Evolutionary conservation across 1,284 basidiomycete genomes (phyloP), one percentile per base, ranked within the genome.

Genomic region (Malassezia pachydermatis): DNA sequence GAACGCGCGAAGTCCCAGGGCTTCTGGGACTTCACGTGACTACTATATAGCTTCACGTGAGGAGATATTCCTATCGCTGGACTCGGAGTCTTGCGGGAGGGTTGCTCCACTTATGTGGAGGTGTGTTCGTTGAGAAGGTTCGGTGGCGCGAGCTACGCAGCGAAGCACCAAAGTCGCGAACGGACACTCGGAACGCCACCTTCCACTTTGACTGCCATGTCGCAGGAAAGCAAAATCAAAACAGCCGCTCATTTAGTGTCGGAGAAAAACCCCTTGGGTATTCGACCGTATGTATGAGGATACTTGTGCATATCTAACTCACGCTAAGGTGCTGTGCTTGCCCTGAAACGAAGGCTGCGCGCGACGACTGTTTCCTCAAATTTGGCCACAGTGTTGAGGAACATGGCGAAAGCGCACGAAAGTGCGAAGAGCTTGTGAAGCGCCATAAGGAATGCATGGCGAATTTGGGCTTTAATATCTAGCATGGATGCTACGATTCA

Each of bases 301-400:
- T 16, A 39, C 14, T 27, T 4, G 13, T 29, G 27, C 36, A n/a
- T 44, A 10, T 16, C 16, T n/a, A 9, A 30, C 45, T 29, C 11
- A 37, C 13, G 8, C 8, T 16, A 33, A 73, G 76, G 44, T 96
- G 90, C 69, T 96, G 90, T 66, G 90, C 90, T 37, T 98, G 90
- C 73, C 88, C 89, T 11, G 80, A 89, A 62, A 94, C 89, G 0
- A 98, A 98, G 74, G 80, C 82, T 6, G 79, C 78, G 22, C 79
- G 92, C 28, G 92, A 98, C 74, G 84, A 89, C 62, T 98, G 92
- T 75, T 95, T 94, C 77, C 76, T 96, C 59, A 80, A 81, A 57
- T 72, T 69, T 39, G 73, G 73, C 5, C 78, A 77, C 59, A 80
- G 82, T 62, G 74, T 81, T 6, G 79, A 80, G 32, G 66, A 70